These are phyloP conservation scores for Emergomyces pasteurianus DNA, from an alignment of 2,329 filamentous ascomycete species.

Conservation along the genomic window DNA sequence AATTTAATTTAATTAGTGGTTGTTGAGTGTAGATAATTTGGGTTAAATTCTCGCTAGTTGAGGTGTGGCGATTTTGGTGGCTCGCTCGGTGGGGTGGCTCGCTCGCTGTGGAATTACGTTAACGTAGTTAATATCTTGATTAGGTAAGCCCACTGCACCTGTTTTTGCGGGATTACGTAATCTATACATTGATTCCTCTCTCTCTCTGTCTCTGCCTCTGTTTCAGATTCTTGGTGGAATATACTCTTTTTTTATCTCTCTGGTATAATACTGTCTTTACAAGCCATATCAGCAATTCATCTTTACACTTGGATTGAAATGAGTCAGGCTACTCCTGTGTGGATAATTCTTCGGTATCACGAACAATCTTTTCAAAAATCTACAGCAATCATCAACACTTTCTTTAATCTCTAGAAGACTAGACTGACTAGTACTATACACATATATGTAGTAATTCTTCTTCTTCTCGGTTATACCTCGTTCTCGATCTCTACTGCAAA, in stretches of 20 bases:
- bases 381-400: conserved; percentile 9
- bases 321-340: conserved; percentile 8
- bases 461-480: conserved; percentile 19
- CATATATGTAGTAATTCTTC: conserved; percentile 15
- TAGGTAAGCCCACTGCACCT: no score
- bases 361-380: conserved; percentile 9
- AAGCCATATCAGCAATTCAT: conserved; percentile 9
- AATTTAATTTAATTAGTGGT: no score
- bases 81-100: no score
- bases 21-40: no score
- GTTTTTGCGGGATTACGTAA: no score
- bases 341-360: conserved; percentile 9
- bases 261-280: conserved; percentile 9
- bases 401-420: conserved; percentile 13
- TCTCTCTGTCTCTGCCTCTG: no score
- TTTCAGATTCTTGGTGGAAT: conserved; percentile 7
- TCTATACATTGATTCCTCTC: no score
- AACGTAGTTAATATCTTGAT: no score
- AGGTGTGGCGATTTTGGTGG: no score
- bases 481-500: conserved; percentile 20
- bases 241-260: conserved; percentile 8
- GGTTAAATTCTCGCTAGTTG: no score
- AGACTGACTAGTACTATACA: no score
- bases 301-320: conserved; percentile 6
- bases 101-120: no score